Conservation (phyloP, 805 yeast species). For the Ogataea methanolica region DNA sequence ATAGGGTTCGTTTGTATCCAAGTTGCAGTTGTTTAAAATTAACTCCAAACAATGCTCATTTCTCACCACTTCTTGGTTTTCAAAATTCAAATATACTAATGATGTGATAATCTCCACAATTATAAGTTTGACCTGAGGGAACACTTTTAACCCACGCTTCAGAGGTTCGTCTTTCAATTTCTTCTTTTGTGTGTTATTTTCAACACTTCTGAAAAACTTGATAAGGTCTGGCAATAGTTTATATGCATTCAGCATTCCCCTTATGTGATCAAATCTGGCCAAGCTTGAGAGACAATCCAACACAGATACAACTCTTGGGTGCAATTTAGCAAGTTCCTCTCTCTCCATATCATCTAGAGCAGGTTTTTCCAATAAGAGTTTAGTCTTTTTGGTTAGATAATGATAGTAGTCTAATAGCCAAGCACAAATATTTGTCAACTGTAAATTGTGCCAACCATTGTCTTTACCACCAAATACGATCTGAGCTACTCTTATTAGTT, state of each 20-base stretch:
- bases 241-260: constrained; percentile 38
- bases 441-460: constrained; percentile 35
- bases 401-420: constrained; percentile 36
- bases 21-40: constrained; percentile 72
- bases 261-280: constrained; percentile 35
- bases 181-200: constrained; percentile 34
- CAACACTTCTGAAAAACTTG: constrained; percentile 35
- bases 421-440: constrained; percentile 34
- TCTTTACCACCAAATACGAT: constrained; percentile 35
- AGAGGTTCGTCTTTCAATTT: constrained; percentile 27
- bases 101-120: constrained; percentile 63
- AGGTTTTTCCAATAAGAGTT: constrained; percentile 13
- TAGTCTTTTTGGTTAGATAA: constrained; percentile 13
- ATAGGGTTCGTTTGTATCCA: constrained; percentile 86
- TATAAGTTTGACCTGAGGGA: constrained; percentile 64
- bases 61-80: constrained; percentile 65
- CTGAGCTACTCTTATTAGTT: constrained; percentile 29
- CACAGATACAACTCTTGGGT: constrained; percentile 17
- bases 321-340: constrained; percentile 10
- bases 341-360: not conserved
- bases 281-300: constrained; percentile 41
- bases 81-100: constrained; percentile 45
- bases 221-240: constrained; percentile 33
- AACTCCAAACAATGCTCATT: constrained; percentile 64
- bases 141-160: constrained; percentile 27